Percentiles rank a stretch among this genome's conserved stretches.
Evolutionary conservation across 1,284 basidiomycete species (phyloP).

Genomic region (Ceratobasidium sp.): DNA sequence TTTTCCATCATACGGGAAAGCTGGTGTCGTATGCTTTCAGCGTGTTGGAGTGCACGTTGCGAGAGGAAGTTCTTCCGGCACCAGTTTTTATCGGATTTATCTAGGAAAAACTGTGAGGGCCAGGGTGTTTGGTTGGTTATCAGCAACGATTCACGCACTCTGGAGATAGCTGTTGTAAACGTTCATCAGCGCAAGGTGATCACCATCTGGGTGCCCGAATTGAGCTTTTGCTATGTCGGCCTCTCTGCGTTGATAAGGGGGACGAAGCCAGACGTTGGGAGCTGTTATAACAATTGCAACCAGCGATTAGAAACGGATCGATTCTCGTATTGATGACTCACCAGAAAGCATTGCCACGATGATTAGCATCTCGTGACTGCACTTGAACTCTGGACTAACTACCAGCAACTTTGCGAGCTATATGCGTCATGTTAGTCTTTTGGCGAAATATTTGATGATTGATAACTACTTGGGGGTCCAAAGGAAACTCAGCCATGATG

Average conservation of each 20-base stretch:
- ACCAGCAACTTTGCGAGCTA: constrained; percentile 95
- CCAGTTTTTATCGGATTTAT: constrained; percentile 87
- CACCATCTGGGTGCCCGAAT: constrained; percentile 93
- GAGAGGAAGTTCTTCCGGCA: constrained; percentile 95
- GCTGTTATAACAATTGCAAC: constrained; percentile 64
- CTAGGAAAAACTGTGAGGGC: constrained; percentile 58
- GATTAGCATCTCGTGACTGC: constrained; percentile 95
- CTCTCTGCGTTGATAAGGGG: constrained; percentile 87
- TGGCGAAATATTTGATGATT: background rate
- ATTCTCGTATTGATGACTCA: constrained; percentile 57
- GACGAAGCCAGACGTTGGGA: constrained; percentile 94
- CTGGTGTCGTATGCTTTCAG: constrained; percentile 96
- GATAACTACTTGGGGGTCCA: constrained; percentile 89
- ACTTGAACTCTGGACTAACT: constrained; percentile 93
- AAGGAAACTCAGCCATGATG: constrained; percentile 99
- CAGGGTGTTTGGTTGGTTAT: background rate
- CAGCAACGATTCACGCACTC: constrained; percentile 65
- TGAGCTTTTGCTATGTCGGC: constrained; percentile 93
- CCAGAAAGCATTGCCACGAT: constrained; percentile 97
- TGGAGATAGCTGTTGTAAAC: constrained; percentile 94
- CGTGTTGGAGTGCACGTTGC: constrained; percentile 86
- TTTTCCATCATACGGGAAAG: constrained; percentile 94
- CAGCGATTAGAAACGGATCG: background rate
- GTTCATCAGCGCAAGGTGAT: constrained; percentile 95
- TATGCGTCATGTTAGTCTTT: too few relatives aligned